phyloP scores from a whole-genome alignment of 805 yeast genomes.

The Starmerella bombicola region DNA sequence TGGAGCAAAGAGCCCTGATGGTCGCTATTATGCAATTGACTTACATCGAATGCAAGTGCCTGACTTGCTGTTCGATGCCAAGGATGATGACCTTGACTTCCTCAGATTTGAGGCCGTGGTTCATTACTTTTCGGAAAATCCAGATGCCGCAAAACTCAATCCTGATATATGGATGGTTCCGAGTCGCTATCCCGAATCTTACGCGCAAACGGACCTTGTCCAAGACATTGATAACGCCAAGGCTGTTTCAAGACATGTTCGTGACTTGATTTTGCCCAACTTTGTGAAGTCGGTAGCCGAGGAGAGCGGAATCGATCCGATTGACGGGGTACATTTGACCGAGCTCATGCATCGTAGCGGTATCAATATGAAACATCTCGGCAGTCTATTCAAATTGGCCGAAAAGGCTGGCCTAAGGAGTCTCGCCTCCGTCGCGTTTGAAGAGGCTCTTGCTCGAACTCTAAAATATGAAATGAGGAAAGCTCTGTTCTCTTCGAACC shows the following conservation, averaged over 20 bases:
- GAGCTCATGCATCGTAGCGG: constrained; percentile 63
- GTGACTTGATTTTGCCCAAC: constrained; percentile 46
- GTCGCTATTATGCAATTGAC: constrained; percentile 73
- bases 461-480: constrained; percentile 59
- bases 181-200: constrained; percentile 30
- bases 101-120: constrained; percentile 70
- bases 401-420: constrained; percentile 32
- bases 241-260: constrained; percentile 54
- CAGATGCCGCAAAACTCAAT: constrained; percentile 38
- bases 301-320: constrained; percentile 44
- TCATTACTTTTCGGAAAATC: constrained; percentile 41
- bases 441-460: constrained; percentile 72
- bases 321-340: constrained; percentile 70
- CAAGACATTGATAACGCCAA: constrained; percentile 55
- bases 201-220: constrained; percentile 25
- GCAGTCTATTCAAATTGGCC: constrained; percentile 39
- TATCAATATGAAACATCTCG: constrained; percentile 80
- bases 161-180: constrained; percentile 58
- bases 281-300: constrained; percentile 45
- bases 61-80: constrained; percentile 62
- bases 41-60: constrained; percentile 72
- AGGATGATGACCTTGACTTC: constrained; percentile 45
- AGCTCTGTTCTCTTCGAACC: constrained; percentile 33
- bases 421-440: constrained; percentile 38
- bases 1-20: constrained; percentile 77